phyloP scores from a whole-genome alignment of 2,329 filamentous ascomycete species.

The Ophioceras dolichostomum region DNA sequence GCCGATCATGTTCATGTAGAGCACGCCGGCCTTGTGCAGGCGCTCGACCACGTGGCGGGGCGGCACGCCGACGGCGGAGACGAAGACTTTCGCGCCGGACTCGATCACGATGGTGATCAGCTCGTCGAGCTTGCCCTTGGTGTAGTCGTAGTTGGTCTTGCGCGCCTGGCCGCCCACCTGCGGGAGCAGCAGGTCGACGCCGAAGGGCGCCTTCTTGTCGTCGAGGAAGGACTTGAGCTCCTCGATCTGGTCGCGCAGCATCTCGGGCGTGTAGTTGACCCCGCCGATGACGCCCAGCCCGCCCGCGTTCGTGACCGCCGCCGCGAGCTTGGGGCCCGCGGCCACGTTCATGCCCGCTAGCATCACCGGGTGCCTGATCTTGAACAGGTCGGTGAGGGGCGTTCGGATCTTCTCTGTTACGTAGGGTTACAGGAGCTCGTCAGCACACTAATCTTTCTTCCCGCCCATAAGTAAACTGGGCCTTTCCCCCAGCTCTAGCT shows the following conservation, averaged over 20 bases:
- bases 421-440: too few species aligned
- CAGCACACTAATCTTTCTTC: not conserved
- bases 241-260: slow-evolving; percentile 88
- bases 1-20: slow-evolving; percentile 99
- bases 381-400: slow-evolving; percentile 85
- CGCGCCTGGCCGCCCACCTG: slow-evolving; percentile 90
- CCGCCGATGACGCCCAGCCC: slow-evolving; percentile 95
- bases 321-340: slow-evolving; percentile 88
- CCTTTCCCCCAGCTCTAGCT: too few species aligned
- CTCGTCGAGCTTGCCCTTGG: slow-evolving; percentile 92
- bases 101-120: slow-evolving; percentile 89
- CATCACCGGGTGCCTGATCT: slow-evolving; percentile 93
- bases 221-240: slow-evolving; percentile 81
- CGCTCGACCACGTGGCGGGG: slow-evolving; percentile 80
- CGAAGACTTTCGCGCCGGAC: slow-evolving; percentile 82
- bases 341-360: slow-evolving; percentile 99
- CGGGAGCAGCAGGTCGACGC: slow-evolving; percentile 84
- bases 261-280: slow-evolving; percentile 90
- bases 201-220: slow-evolving; percentile 91
- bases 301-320: slow-evolving; percentile 92
- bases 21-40: slow-evolving; percentile 74
- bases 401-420: slow-evolving; percentile 81
- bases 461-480: too few species aligned
- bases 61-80: slow-evolving; percentile 90
- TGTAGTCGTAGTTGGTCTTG: slow-evolving; percentile 99